phyloP scores from a whole-genome alignment of 129 eudicot species.

The Flaveria robusta region DNA sequence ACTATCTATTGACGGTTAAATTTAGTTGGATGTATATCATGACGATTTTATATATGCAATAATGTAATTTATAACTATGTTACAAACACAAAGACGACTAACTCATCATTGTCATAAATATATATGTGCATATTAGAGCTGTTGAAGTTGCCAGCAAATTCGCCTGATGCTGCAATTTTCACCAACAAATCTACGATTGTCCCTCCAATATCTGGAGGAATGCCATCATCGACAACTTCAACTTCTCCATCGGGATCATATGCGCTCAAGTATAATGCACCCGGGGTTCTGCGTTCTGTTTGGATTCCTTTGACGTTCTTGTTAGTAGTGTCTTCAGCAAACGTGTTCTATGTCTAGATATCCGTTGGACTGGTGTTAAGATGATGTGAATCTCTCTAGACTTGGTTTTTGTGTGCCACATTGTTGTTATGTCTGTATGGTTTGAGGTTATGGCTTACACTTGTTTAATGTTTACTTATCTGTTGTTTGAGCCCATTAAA shows the following conservation, averaged over 20 bases:
- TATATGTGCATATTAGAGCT: conserved; percentile 7
- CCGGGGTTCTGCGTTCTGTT: conserved; percentile 8
- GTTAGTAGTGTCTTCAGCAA: conserved; percentile 20
- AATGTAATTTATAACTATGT: background rate
- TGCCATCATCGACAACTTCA: conserved; percentile 14
- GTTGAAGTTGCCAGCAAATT: conserved; percentile 33
- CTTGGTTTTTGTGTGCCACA: background rate
- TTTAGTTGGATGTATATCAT: background rate
- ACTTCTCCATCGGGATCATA: background rate
- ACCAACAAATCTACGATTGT: conserved; percentile 15
- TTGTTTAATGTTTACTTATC: conserved; percentile 7
- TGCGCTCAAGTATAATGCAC: conserved; percentile 20
- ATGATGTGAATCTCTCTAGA: conserved; percentile 3
- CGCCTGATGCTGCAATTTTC: conserved; percentile 41
- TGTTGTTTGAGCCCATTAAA: conserved; percentile 2
- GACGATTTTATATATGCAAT: background rate
- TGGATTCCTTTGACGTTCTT: conserved; percentile 10
- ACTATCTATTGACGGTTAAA: too few relatives aligned
- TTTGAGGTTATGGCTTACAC: background rate
- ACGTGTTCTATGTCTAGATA: conserved; percentile 15
- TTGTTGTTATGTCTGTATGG: conserved; percentile 20
- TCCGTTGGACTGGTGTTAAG: background rate
- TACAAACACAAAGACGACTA: background rate
- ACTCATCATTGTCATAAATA: background rate
- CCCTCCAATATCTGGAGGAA: conserved; percentile 17